Evolutionary conservation across 345 rosid species (phyloP).

Genomic region (Gossypium ekmanianum): DNA sequence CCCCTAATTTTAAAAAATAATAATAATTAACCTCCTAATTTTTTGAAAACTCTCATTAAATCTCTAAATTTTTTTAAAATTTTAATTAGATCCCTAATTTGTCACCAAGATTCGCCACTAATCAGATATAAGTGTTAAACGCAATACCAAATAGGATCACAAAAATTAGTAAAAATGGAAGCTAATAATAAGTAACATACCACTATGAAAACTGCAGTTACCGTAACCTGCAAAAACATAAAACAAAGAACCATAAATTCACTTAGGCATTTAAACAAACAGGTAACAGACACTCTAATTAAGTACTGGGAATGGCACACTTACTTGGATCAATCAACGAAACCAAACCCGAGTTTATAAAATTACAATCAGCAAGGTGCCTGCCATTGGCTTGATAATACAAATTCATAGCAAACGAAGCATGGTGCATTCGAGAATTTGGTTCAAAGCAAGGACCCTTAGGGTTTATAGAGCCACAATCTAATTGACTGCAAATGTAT

Average conservation of each 20-base stretch:
- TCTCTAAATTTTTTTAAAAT: no score
- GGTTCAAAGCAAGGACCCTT: background rate
- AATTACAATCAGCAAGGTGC: background rate
- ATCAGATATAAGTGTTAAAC: background rate
- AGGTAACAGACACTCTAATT: background rate
- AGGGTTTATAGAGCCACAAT: background rate
- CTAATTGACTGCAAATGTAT: background rate
- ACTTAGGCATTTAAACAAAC: background rate
- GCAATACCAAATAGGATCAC: background rate
- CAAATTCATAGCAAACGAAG: background rate
- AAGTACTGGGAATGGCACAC: background rate
- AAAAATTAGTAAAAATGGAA: background rate
- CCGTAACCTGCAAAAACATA: constrained; percentile 22
- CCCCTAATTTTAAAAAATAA: no score
- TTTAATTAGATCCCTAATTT: no score
- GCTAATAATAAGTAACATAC: background rate
- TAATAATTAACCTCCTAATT: no score
- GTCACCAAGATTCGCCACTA: no score
- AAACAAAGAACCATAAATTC: background rate
- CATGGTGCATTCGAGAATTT: background rate
- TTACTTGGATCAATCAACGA: constrained; percentile 1
- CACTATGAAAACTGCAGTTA: constrained; percentile 14
- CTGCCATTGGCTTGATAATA: background rate
- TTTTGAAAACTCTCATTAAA: no score
- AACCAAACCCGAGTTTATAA: constrained; percentile 1